Evolutionary conservation across 495 filamentous ascomycete species (phyloP), one percentile per base, ranked within the genome.

Genomic region (Xeromyces bisporus): DNA sequence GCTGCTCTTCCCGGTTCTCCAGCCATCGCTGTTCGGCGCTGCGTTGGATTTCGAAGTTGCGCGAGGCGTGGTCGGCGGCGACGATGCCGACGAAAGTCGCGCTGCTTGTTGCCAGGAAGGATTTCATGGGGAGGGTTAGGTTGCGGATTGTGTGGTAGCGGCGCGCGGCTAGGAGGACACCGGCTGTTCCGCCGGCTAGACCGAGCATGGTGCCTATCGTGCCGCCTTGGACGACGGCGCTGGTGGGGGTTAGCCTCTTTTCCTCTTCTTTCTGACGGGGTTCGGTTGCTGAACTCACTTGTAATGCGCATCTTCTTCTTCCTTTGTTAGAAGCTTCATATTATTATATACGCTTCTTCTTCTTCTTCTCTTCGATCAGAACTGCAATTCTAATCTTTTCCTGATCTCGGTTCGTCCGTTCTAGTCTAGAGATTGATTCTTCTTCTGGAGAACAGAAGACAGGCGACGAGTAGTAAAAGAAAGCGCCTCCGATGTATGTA

Each of bases 321-420:
- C 84, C 47, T 84, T 84, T 31, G 80, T 86, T 48, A 96, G 68
- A 43, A 96, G 58, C 74, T 94, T 96, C 87, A 96, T n/a, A n/a
- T n/a, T n/a, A n/a, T n/a, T n/a, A n/a, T n/a, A n/a, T n/a, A n/a
- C n/a, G n/a, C n/a, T n/a, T n/a, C n/a, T n/a, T n/a, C n/a, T n/a
- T n/a, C n/a, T n/a, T n/a, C n/a, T n/a, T n/a, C n/a, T n/a, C n/a
- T n/a, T n/a, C n/a, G n/a, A n/a, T n/a, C n/a, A n/a, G n/a, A n/a
- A n/a, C n/a, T n/a, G n/a, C n/a, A n/a, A n/a, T n/a, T n/a, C n/a
- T n/a, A n/a, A n/a, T n/a, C n/a, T n/a, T n/a, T n/a, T n/a, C n/a
- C n/a, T n/a, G n/a, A n/a, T n/a, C n/a, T n/a, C n/a, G n/a, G n/a
- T n/a, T n/a, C n/a, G n/a, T n/a, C n/a, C n/a, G n/a, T n/a, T n/a